Conservation (phyloP, 495 filamentous ascomycete genomes). For the Chlorociboria aeruginascens region DNA sequence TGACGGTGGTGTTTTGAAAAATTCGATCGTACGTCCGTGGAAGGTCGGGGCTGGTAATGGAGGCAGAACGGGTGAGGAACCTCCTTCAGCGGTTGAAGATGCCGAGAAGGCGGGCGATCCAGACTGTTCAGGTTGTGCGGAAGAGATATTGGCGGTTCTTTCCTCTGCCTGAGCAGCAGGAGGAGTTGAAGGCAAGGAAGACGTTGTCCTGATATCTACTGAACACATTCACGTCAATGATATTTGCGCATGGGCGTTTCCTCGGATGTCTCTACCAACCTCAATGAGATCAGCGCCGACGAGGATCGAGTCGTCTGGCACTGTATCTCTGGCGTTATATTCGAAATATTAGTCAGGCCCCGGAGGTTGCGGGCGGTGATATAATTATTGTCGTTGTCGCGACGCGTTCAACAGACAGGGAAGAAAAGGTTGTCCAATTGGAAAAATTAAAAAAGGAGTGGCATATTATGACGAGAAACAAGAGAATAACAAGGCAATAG, state of each 20-base stretch:
- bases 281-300: slow-evolving; percentile 44
- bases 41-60: slow-evolving; percentile 36
- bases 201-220: slow-evolving; percentile 30
- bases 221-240: slow-evolving; percentile 1
- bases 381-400: slow-evolving; percentile 5
- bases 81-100: slow-evolving; percentile 37
- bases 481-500: slow-evolving; percentile 1
- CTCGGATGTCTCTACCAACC: slow-evolving; percentile 9
- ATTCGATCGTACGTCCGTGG: slow-evolving; percentile 32
- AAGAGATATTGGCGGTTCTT: slow-evolving; percentile 19
- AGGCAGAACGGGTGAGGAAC: slow-evolving; percentile 40
- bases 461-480: slow-evolving; percentile 2
- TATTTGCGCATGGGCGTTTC: not conserved
- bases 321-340: slow-evolving; percentile 32
- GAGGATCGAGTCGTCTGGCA: slow-evolving; percentile 39
- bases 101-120: slow-evolving; percentile 32
- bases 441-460: slow-evolving; percentile 19
- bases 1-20: slow-evolving; percentile 36
- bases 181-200: slow-evolving; percentile 36
- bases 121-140: slow-evolving; percentile 4
- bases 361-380: slow-evolving; percentile 4
- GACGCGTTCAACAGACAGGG: slow-evolving; percentile 11
- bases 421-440: not conserved
- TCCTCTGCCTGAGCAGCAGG: slow-evolving; percentile 42
- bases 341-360: not conserved